Conservation (phyloP, 2,329 filamentous ascomycete genomes). For the Aspergillus candidus region DNA sequence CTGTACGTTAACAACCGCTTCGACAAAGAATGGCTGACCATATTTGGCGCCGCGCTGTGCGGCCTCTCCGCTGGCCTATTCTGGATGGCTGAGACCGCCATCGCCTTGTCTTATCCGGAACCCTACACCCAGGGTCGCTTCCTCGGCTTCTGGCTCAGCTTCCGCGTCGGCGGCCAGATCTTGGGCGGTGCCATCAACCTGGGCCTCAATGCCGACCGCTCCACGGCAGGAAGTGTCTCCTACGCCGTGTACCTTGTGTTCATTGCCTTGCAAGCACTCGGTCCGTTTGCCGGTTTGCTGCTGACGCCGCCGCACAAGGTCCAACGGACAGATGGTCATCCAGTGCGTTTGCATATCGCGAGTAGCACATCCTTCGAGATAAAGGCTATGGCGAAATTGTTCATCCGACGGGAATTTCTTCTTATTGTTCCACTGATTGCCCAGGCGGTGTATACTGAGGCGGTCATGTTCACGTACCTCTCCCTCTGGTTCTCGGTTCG, state of each 20-base stretch:
- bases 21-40: constrained; percentile 61
- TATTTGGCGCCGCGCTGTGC: constrained; percentile 63
- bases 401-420: constrained; percentile 57
- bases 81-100: constrained; percentile 70
- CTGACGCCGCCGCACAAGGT: constrained; percentile 58
- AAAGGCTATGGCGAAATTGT: constrained; percentile 52
- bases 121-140: constrained; percentile 60
- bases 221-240: constrained; percentile 58
- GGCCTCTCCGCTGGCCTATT: constrained; percentile 67
- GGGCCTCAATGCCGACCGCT: constrained; percentile 55
- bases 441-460: constrained; percentile 64
- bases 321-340: constrained; percentile 58
- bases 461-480: constrained; percentile 66
- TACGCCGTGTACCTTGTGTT: constrained; percentile 65
- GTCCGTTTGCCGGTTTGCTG: constrained; percentile 59
- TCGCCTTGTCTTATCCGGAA: constrained; percentile 66
- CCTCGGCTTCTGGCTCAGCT: constrained; percentile 63
- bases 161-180: constrained; percentile 59
- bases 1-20: constrained; percentile 68
- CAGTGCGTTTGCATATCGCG: constrained; percentile 54
- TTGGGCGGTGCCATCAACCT: constrained; percentile 67
- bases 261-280: constrained; percentile 62
- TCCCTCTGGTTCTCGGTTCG: constrained; percentile 65
- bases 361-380: constrained; percentile 55
- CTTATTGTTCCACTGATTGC: constrained; percentile 62